Conservation (phyloP, 306 rosid genomes). For the Quercus agrifolia region DNA sequence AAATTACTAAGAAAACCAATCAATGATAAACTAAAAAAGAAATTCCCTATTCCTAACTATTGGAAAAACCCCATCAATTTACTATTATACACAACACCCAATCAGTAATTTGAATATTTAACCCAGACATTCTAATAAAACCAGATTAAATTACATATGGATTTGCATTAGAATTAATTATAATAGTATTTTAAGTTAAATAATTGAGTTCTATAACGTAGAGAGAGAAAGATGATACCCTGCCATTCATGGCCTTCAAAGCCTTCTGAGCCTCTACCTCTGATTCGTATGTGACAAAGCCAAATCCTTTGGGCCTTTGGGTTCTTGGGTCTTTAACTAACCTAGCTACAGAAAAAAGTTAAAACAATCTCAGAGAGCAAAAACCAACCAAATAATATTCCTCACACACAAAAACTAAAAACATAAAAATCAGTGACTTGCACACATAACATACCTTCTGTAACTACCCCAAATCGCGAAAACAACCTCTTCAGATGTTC, state of each 20-base stretch:
- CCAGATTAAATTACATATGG: background rate
- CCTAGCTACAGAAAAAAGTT: slow-evolving; percentile 30
- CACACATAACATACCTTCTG: slow-evolving; percentile 36
- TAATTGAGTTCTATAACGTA: background rate
- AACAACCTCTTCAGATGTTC: slow-evolving; percentile 47
- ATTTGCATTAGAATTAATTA: background rate
- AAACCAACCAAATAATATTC: background rate
- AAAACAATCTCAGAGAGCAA: background rate
- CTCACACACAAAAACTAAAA: background rate
- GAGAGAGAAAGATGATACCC: slow-evolving; percentile 42
- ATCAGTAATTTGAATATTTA: background rate
- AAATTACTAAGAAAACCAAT: background rate
- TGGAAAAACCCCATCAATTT: background rate
- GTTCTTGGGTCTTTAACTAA: slow-evolving; percentile 49
- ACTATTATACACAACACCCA: background rate
- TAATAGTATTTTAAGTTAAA: background rate
- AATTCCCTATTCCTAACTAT: background rate
- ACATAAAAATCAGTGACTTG: background rate
- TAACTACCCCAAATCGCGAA: slow-evolving; percentile 60
- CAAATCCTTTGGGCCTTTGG: slow-evolving; percentile 81
- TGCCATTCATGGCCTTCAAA: slow-evolving; percentile 64
- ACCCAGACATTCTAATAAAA: background rate
- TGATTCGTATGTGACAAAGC: slow-evolving; percentile 62
- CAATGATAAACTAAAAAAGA: background rate
- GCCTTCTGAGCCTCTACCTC: slow-evolving; percentile 67